Base-by-base conservation (phyloP, 768 basidiomycete species). In the Scleroderma citrinum region DNA sequence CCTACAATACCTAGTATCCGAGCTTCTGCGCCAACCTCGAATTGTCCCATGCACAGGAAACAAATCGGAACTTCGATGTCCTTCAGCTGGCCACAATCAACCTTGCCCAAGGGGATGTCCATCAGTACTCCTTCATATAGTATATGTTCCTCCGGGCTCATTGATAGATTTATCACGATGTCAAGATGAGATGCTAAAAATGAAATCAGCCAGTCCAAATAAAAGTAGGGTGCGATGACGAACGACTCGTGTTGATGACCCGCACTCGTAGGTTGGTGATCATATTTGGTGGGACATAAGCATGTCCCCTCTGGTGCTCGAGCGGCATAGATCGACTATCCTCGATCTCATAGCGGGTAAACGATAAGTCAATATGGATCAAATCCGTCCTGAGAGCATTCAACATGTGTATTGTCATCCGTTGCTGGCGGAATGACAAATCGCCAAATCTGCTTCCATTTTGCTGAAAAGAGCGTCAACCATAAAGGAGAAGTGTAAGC, bases 361-460 rank as follows among this genome's bases (percentile, higher is more conserved):
- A 64, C 0, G 72, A 72, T 53, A 95, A 59, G 4, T 75, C 65
- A 23, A 95, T 71, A 6, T 71, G 73, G 11, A 83, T 78, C 7
- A 77, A 72, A 56, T 92, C 85, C 31, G 78, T 77, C 23, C 83
- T 83, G 35, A 96, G 67, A 20, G 79, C 76, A 45, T 90, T 82
- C 14, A 96, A 70, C 87, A 96, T 92, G 0, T 78, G 79, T 42
- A 79, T 60, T 3, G 89, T 83, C 69, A 98, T 76, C 14, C 83
- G 72, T 53, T 94, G 88, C 39, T 79, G 76, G 48, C 94, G 76
- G 29, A 98, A 71, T 7, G 83, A 85, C 31, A 98, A 69, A 50
- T 81, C 77, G 5, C 95, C 95, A 3, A 73, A 71, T 17, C 95
- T 82, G 31, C 71, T 75, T 2, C 91, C 90, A 24, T 85, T 89